Evolutionary conservation across 2,329 filamentous ascomycete species (phyloP).

Genomic region (Pseudocercospora fuligena): DNA sequence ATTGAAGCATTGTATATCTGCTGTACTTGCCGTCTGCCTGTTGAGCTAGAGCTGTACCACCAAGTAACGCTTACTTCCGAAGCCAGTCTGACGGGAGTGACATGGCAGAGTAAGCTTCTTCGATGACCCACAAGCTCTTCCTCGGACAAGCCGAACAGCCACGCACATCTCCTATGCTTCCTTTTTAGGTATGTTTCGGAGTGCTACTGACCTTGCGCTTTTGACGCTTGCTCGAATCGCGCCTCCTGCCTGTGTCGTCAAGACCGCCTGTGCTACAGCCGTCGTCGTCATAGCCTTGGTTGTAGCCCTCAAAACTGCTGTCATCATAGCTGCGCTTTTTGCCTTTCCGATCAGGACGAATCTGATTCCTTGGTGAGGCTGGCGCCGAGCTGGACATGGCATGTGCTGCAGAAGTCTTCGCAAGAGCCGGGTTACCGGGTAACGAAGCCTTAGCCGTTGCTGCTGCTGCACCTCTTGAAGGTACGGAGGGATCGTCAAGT

Average conservation of each 20-base stretch:
- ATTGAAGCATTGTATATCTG: neutral
- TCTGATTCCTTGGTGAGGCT: slow-evolving; percentile 48
- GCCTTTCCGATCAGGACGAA: slow-evolving; percentile 66
- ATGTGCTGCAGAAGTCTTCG: slow-evolving; percentile 34
- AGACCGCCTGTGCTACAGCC: slow-evolving; percentile 74
- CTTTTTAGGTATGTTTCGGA: neutral
- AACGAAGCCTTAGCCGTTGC: slow-evolving; percentile 12
- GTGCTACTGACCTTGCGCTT: slow-evolving; percentile 36
- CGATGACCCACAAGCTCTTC: neutral
- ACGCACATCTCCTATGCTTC: neutral
- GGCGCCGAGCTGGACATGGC: slow-evolving; percentile 40
- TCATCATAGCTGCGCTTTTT: slow-evolving; percentile 81
- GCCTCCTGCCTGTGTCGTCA: slow-evolving; percentile 55
- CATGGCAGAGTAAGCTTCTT: neutral
- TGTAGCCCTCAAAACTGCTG: slow-evolving; percentile 74
- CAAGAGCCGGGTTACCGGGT: slow-evolving; percentile 32
- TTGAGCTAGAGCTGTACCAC: slow-evolving; percentile 2
- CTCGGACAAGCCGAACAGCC: neutral
- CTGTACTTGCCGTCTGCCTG: slow-evolving; percentile 8
- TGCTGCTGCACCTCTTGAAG: slow-evolving; percentile 34
- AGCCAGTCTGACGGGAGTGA: neutral
- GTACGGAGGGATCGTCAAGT: slow-evolving; percentile 46
- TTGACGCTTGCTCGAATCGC: slow-evolving; percentile 35
- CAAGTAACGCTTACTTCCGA: neutral
- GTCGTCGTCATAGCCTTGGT: slow-evolving; percentile 72